These are phyloP conservation scores for Jaapia argillacea DNA, from an alignment of 768 basidiomycete species.

Conservation along the genomic window DNA sequence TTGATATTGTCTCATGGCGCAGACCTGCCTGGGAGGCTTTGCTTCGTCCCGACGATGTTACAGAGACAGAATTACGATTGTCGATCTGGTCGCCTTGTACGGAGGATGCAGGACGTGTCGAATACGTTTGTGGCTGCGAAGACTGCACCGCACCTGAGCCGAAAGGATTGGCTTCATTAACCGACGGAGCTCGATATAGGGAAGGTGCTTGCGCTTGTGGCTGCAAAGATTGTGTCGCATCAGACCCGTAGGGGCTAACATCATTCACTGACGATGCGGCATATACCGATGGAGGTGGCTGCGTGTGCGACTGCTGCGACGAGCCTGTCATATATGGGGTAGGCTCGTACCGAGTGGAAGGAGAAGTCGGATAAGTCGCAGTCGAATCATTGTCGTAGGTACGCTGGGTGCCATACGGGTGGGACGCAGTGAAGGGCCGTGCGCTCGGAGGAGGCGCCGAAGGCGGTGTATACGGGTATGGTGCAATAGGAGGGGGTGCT, in stretches of 20 bases:
- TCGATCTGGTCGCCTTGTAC: too few relatives aligned
- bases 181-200: too few relatives aligned
- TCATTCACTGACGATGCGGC: too few relatives aligned
- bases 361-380: background rate
- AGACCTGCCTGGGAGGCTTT: constrained; percentile 49
- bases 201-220: too few relatives aligned
- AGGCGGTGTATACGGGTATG: background rate
- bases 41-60: constrained; percentile 29
- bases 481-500: background rate
- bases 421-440: background rate
- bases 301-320: background rate
- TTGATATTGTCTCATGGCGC: constrained; percentile 30
- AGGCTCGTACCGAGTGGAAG: background rate
- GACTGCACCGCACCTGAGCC: too few relatives aligned
- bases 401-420: background rate
- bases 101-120: too few relatives aligned
- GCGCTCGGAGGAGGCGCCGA: background rate
- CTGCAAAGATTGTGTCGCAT: too few relatives aligned
- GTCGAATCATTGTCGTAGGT: background rate
- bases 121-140: too few relatives aligned
- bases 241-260: too few relatives aligned
- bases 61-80: too few relatives aligned
- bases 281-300: too few relatives aligned
- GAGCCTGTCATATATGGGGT: background rate
- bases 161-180: too few relatives aligned